Evolutionary conservation across 169 alveolate species (phyloP).

Genomic region (Plasmodium sp.): DNA sequence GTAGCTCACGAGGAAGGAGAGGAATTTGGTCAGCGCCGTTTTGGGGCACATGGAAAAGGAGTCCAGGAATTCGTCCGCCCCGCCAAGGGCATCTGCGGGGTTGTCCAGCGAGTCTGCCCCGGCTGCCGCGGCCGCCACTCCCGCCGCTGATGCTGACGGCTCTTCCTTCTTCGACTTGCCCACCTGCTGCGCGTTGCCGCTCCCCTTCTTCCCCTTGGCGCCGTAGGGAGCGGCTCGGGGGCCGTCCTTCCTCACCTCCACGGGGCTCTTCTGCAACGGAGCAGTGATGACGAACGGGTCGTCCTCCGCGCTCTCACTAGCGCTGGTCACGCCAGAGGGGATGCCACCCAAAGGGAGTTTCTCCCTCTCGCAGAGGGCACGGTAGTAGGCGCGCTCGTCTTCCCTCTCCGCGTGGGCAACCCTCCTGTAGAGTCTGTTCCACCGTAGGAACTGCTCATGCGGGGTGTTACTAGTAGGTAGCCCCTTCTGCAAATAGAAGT

Average conservation of each 20-base stretch:
- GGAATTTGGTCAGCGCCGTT: conserved; percentile 3
- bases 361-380: background rate
- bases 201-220: background rate
- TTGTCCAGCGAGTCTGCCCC: background rate
- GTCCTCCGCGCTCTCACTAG: background rate
- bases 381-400: background rate
- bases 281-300: background rate
- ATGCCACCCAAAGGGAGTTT: background rate
- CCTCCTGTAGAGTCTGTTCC: background rate
- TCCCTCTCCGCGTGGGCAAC: background rate
- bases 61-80: conserved; percentile 1
- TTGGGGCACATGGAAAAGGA: conserved; percentile 37
- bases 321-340: background rate
- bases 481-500: background rate
- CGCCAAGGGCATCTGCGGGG: background rate
- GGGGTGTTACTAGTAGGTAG: background rate
- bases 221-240: background rate
- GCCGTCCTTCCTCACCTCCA: background rate
- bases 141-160: background rate
- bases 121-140: too few relatives aligned
- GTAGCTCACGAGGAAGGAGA: conserved; percentile 6
- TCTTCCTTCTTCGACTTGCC: background rate
- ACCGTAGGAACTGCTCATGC: background rate
- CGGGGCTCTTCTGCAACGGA: background rate
- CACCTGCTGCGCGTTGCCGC: background rate